Conservation (phyloP, 2,329 filamentous ascomycete species). For the Aspergillus latus region DNA sequence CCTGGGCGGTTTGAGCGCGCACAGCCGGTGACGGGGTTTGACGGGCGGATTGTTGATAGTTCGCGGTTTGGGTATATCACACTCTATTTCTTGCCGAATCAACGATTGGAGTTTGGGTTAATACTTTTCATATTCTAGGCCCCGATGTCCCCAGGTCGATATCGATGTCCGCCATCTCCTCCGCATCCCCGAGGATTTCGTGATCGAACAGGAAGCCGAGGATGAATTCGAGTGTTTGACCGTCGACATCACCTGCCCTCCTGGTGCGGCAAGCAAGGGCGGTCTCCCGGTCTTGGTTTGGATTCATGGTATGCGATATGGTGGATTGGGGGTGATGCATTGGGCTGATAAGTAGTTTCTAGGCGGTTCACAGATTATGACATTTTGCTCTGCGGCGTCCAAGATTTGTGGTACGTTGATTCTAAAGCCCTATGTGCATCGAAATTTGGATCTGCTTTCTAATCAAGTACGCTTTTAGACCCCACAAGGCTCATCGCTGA, state of each 20-base stretch:
- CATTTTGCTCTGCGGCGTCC: conserved; percentile 45
- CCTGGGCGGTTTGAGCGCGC: conserved; percentile 34
- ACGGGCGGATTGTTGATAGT: conserved; percentile 35
- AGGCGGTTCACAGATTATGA: conserved; percentile 48
- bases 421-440: no score
- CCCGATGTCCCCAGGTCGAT: conserved; percentile 44
- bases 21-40: conserved; percentile 24
- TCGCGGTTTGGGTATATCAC: conserved; percentile 32
- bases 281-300: conserved; percentile 46
- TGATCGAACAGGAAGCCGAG: conserved; percentile 32
- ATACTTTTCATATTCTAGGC: conserved; percentile 25
- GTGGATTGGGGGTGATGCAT: not conserved
- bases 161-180: conserved; percentile 47
- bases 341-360: not conserved
- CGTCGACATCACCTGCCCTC: conserved; percentile 41
- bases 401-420: conserved; percentile 42
- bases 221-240: conserved; percentile 49
- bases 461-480: conserved; percentile 26
- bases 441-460: no score
- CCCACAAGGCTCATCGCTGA: conserved; percentile 37
- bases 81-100: no score
- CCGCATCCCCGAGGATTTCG: conserved; percentile 41
- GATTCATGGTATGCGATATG: conserved; percentile 42
- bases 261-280: not conserved
- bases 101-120: not conserved